These are phyloP conservation scores for Gracilaria domingensis DNA, from an alignment of 23 red algal genomes.

Conservation along the genomic window DNA sequence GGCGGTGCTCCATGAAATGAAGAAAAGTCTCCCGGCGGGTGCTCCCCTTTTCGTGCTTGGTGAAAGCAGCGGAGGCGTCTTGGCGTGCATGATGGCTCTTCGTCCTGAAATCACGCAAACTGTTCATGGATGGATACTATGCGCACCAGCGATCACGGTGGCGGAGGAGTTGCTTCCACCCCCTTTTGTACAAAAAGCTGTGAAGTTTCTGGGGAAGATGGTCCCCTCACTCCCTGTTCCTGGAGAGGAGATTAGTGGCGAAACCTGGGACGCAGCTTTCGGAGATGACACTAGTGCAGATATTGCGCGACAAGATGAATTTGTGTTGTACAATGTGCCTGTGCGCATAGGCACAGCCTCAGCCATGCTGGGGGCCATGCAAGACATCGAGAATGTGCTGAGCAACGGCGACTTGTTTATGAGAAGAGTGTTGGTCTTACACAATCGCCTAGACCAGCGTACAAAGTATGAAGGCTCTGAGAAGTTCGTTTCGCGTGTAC, in stretches of 20 bases:
- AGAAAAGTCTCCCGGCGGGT: neutral
- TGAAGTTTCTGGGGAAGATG: slow-evolving; percentile 14
- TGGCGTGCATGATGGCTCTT: slow-evolving; percentile 37
- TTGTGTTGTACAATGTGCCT: slow-evolving; percentile 25
- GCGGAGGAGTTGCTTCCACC: slow-evolving; percentile 19
- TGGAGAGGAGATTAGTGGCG: slow-evolving; percentile 34
- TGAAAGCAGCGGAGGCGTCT: slow-evolving; percentile 30
- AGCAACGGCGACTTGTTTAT: neutral
- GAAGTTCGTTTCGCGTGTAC: neutral
- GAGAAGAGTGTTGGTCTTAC: slow-evolving; percentile 13
- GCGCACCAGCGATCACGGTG: slow-evolving; percentile 29
- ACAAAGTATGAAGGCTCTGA: slow-evolving; percentile 19
- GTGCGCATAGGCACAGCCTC: slow-evolving; percentile 20
- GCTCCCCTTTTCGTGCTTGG: slow-evolving; percentile 29
- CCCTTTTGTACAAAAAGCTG: slow-evolving; percentile 3
- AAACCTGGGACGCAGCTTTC: slow-evolving; percentile 43
- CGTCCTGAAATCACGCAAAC: neutral
- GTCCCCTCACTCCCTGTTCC: slow-evolving; percentile 17
- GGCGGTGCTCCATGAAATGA: neutral
- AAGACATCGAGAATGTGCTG: slow-evolving; percentile 26
- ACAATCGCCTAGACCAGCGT: slow-evolving; percentile 13
- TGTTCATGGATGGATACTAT: slow-evolving; percentile 20
- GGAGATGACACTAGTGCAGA: neutral
- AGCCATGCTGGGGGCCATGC: slow-evolving; percentile 42
- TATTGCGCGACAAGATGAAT: neutral